Evolutionary conservation across 1,139 yeast genomes (phyloP).

Genomic region (Candida albicans): DNA sequence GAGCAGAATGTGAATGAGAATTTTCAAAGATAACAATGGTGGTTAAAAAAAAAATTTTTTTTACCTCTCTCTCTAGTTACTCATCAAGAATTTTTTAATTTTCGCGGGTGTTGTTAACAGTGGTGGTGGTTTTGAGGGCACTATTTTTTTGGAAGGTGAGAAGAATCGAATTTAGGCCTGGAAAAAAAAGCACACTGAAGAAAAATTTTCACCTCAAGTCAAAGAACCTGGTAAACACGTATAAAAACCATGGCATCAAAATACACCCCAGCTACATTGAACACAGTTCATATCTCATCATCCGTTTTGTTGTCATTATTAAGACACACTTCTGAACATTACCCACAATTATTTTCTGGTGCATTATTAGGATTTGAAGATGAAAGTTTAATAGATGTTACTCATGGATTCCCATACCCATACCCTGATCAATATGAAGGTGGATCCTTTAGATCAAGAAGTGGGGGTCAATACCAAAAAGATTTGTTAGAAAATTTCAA

Average conservation of each 20-base stretch:
- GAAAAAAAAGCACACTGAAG: neutral
- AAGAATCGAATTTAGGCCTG: too few relatives aligned
- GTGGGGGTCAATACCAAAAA: slow-evolving; percentile 68
- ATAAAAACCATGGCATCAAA: slow-evolving; percentile 6
- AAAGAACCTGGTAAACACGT: neutral
- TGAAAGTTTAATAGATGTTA: slow-evolving; percentile 48
- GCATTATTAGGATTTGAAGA: slow-evolving; percentile 77
- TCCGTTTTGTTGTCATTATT: slow-evolving; percentile 69
- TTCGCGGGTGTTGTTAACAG: too few relatives aligned
- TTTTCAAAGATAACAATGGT: too few relatives aligned
- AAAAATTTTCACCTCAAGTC: slow-evolving; percentile 4
- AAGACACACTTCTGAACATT: slow-evolving; percentile 70
- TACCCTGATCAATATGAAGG: slow-evolving; percentile 56
- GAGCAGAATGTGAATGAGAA: neutral
- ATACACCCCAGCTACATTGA: slow-evolving; percentile 41
- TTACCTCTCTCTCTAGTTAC: neutral
- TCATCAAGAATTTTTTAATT: neutral
- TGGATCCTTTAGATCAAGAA: slow-evolving; percentile 54
- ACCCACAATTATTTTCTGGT: slow-evolving; percentile 71
- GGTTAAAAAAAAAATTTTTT: neutral
- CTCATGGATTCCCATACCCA: slow-evolving; percentile 69
- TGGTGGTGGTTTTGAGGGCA: too few relatives aligned
- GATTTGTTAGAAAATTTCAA: slow-evolving; percentile 65
- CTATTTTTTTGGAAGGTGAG: neutral
- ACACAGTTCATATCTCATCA: slow-evolving; percentile 50